Evolutionary conservation across 257 asterid species (phyloP).

Genomic region (Scutellaria barbata): DNA sequence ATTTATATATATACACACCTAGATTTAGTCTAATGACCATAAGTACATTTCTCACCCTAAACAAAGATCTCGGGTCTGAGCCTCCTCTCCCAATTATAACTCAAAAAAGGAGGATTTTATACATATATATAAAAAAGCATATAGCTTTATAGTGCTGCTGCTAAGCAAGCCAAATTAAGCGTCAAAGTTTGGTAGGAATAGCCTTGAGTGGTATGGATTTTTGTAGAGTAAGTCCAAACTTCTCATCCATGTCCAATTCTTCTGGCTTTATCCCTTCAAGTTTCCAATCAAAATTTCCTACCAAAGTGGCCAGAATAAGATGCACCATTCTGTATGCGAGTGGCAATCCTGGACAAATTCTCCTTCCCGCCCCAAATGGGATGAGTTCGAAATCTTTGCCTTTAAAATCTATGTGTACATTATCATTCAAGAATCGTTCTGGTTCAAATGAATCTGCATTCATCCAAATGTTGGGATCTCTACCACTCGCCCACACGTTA

Average conservation of each 20-base stretch:
- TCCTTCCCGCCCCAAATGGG: slow-evolving; percentile 43
- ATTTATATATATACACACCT: too few relatives aligned
- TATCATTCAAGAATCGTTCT: slow-evolving; percentile 38
- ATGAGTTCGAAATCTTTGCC: slow-evolving; percentile 40
- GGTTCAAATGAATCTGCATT: slow-evolving; percentile 42
- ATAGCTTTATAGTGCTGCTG: too few relatives aligned
- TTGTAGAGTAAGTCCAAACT: slow-evolving; percentile 36
- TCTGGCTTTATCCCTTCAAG: slow-evolving; percentile 27
- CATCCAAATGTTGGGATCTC: slow-evolving; percentile 42
- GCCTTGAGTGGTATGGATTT: slow-evolving; percentile 37
- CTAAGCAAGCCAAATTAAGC: too few relatives aligned
- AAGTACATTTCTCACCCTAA: too few relatives aligned
- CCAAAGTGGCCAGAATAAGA: slow-evolving; percentile 40
- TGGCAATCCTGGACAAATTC: slow-evolving; percentile 47
- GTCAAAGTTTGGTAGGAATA: slow-evolving; percentile 24
- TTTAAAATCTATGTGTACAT: slow-evolving; percentile 29
- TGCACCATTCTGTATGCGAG: slow-evolving; percentile 46
- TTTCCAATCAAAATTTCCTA: slow-evolving; percentile 43
- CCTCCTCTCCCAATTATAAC: too few relatives aligned
- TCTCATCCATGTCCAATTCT: slow-evolving; percentile 41
- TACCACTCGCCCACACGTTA: slow-evolving; percentile 49
- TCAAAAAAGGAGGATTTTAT: not conserved
- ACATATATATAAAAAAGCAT: too few relatives aligned
- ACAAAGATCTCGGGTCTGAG: too few relatives aligned
- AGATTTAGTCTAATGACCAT: too few relatives aligned